phyloP scores from a whole-genome alignment of 257 asterid species.

The Datura wrightii region DNA sequence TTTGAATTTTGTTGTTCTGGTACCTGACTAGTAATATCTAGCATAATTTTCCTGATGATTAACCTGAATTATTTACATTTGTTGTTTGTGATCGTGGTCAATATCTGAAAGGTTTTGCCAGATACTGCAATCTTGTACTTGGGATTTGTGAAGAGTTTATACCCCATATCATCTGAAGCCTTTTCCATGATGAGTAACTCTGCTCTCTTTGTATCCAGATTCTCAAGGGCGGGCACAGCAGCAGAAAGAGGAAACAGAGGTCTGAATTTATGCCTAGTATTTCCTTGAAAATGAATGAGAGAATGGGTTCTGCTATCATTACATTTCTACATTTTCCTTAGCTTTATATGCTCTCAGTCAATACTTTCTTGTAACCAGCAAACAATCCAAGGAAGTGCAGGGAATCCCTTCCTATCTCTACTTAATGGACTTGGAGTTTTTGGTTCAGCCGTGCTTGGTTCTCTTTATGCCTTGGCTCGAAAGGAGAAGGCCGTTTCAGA shows the following conservation, averaged over 20 bases:
- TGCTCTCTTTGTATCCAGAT: conserved; percentile 51
- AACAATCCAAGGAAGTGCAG: conserved; percentile 48
- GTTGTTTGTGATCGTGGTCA: conserved; percentile 24
- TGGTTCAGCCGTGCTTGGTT: conserved; percentile 72
- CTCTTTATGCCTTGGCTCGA: conserved; percentile 59
- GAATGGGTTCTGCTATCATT: conserved; percentile 26
- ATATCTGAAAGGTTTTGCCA: not conserved
- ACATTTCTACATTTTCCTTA: conserved; percentile 34
- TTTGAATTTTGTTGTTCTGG: not conserved
- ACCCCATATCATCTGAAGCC: conserved; percentile 8
- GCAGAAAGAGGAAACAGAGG: conserved; percentile 58
- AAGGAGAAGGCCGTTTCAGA: conserved; percentile 61
- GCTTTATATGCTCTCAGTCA: conserved; percentile 37
- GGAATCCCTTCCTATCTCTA: conserved; percentile 56
- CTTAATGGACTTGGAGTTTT: conserved; percentile 65
- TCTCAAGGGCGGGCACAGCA: conserved; percentile 37
- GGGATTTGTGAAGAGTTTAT: not conserved
- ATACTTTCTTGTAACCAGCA: conserved; percentile 48
- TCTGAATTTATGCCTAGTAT: conserved; percentile 50
- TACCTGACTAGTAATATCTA: not conserved
- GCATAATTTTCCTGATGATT: not conserved
- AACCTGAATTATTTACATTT: not conserved
- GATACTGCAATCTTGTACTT: not conserved
- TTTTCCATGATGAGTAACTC: conserved; percentile 32
- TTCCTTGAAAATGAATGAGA: conserved; percentile 36